Evolutionary conservation across 176 grass and related monocot species (phyloP).

Genomic region (Melocanna baccifera): DNA sequence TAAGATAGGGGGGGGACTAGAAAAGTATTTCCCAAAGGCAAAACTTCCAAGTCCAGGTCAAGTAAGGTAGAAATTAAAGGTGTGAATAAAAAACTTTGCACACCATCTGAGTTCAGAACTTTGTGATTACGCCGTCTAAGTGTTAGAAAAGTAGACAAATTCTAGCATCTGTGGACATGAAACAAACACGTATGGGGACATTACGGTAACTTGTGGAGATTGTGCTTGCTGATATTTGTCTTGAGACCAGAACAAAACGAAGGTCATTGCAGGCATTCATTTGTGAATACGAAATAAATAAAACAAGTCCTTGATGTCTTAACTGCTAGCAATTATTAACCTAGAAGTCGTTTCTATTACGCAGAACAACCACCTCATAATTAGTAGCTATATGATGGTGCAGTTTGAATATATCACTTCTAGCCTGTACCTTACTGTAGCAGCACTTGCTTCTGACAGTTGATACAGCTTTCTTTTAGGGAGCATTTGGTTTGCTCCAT

Average conservation of each 20-base stretch:
- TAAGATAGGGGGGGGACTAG: not conserved
- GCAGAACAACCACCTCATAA: not conserved
- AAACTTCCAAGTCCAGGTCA: slow-evolving; percentile 25
- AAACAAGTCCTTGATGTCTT: not conserved
- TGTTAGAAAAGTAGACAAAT: not conserved
- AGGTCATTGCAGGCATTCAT: not conserved
- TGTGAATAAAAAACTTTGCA: not conserved
- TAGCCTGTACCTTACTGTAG: not conserved
- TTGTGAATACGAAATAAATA: not conserved
- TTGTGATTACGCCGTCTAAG: not conserved
- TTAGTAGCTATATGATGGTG: not conserved
- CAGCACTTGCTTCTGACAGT: not conserved
- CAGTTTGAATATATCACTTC: slow-evolving; percentile 28
- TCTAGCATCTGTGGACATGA: slow-evolving; percentile 6
- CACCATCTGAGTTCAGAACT: not conserved
- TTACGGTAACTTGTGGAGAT: not conserved
- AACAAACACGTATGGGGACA: slow-evolving; percentile 5
- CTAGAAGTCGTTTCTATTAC: not conserved
- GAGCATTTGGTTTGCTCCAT: not conserved
- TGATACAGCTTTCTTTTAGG: not conserved
- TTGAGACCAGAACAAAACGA: not conserved
- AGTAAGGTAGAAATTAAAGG: slow-evolving; percentile 19
- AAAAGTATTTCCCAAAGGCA: slow-evolving; percentile 7
- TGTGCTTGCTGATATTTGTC: not conserved
- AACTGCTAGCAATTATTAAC: not conserved